Base-by-base conservation (phyloP, 345 rosid species). In the Nephelium lappaceum region DNA sequence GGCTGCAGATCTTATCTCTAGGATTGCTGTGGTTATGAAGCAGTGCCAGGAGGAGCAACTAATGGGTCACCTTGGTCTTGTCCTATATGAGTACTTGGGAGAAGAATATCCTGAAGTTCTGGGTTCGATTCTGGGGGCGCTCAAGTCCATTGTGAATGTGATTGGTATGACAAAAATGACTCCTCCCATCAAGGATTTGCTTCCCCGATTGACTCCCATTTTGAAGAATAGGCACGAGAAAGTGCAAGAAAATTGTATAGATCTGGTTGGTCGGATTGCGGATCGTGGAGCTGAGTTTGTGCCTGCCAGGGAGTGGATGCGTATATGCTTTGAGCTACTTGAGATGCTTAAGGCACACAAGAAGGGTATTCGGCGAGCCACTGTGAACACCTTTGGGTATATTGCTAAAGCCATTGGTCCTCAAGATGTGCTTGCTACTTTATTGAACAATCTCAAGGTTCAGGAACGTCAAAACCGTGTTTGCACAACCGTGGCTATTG, bases 321-420 rank as follows among this genome's bases (percentile, higher is more conserved):
- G 98, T 85, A 96, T 96, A 42, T 94, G 98, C 82, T 96, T 96
- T 71, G 99, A 96, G 91, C 95, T 96, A 64, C 95, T 96, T 9
- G 99, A 96, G 87, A 96, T 96, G 99, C 98, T 96, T n/a, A 94
- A 96, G 76, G 99, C 99, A 53, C 99, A 96, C 88, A 96, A 96
- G 85, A 96, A 96, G 87, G 99, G 99, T 51, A 94, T 97, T 64
- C 91, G 99, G 0, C 89, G 99, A 78, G 98, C 99, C 39, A 94
- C 98, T 0, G 99, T 97, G 74, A 97, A 97, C 81, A 97, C 99
- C 36, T 96, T 97, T 38, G 99, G 99, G 67, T 97, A 97, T 77
- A 97, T 97, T 11, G 99, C 99, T 9, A 97, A 94, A 86, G 99
- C 99, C 82, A 97, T 97, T 81, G 99, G 99, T 8, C 99, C 99